Conservation (phyloP, 176 grass and related monocot genomes). For the Eragrostis curvula region DNA sequence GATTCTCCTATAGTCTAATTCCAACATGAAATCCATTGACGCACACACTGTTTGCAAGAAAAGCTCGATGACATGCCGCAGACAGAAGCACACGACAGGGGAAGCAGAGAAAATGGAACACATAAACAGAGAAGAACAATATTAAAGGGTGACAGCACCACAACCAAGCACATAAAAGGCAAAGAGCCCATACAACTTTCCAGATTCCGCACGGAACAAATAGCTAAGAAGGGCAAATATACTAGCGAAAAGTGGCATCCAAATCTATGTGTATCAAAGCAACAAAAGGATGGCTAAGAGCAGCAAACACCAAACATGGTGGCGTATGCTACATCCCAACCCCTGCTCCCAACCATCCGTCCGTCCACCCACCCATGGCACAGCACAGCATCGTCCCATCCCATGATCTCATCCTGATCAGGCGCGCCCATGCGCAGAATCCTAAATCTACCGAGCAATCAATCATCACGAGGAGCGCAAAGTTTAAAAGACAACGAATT, state of each 20-base stretch:
- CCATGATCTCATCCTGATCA: slow-evolving; percentile 11
- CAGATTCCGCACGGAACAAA: slow-evolving; percentile 43
- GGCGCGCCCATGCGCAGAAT: slow-evolving; percentile 1
- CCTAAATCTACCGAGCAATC: slow-evolving; percentile 18
- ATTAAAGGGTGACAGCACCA: slow-evolving; percentile 3
- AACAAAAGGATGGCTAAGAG: slow-evolving; percentile 41
- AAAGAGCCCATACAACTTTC: slow-evolving; percentile 48
- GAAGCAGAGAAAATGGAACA: slow-evolving; percentile 24
- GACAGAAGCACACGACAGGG: slow-evolving; percentile 1
- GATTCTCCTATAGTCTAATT: not conserved
- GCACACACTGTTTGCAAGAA: not conserved
- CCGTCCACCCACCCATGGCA: not conserved
- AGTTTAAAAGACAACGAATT: slow-evolving; percentile 5
- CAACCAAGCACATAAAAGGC: slow-evolving; percentile 45
- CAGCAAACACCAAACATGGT: slow-evolving; percentile 16
- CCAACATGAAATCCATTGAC: not conserved
- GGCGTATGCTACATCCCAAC: slow-evolving; percentile 38
- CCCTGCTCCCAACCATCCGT: slow-evolving; percentile 11
- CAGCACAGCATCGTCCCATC: not conserved
- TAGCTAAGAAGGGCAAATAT: not conserved
- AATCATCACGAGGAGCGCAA: not conserved
- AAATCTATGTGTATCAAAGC: slow-evolving; percentile 40
- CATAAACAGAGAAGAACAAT: slow-evolving; percentile 32
- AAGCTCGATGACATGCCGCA: not conserved
- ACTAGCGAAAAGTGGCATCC: slow-evolving; percentile 28